Base-by-base conservation (phyloP, 306 rosid genomes). In the Malus sieversii region DNA sequence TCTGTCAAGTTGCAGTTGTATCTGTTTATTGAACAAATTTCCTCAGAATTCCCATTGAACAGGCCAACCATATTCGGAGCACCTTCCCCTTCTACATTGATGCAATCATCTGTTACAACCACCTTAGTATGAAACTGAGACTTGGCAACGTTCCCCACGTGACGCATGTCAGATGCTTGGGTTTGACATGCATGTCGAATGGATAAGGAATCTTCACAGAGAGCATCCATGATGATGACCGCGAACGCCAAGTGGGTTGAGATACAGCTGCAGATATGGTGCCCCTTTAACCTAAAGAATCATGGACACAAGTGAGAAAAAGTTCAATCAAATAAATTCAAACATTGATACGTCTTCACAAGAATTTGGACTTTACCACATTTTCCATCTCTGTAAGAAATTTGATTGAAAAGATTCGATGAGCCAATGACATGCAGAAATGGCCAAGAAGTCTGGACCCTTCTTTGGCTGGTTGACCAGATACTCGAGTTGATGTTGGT, bases 191-290 rank as follows among this genome's bases (percentile, higher is more conserved):
- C 83, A 61, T 70, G 88, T 63, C 90, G 86, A 72, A 88, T 82
- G 67, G 97, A 86, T 45, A 85, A 69, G 97, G 94, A 86, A 94
- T 84, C 81, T 88, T 91, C 90, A 92, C 83, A 82, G 68, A 76
- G 25, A 91, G 80, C n/a, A 92, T 90, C 97, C 99, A 95, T 12
- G 97, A 90, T 11, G 97, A 95, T 22, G 86, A 81, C 27, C 97
- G 90, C 80, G 93, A 95, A 83, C 90, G 86, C 99, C 99, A 89
- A 3, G 99, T 89, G 55, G 93, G 96, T 78, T 95, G 88, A 68
- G 97, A 89, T 77, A 82, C 78, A 92, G 68, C 81, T 89, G 90
- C 71, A 90, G 87, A 90, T 85, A 92, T 51, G 93, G 96, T 73
- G 89, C 92, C 61, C 85, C 89, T 81, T 84, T 85, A 71, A 88